Base-by-base conservation (phyloP, 177 flowering plant species). In the Telopea speciosissima region DNA sequence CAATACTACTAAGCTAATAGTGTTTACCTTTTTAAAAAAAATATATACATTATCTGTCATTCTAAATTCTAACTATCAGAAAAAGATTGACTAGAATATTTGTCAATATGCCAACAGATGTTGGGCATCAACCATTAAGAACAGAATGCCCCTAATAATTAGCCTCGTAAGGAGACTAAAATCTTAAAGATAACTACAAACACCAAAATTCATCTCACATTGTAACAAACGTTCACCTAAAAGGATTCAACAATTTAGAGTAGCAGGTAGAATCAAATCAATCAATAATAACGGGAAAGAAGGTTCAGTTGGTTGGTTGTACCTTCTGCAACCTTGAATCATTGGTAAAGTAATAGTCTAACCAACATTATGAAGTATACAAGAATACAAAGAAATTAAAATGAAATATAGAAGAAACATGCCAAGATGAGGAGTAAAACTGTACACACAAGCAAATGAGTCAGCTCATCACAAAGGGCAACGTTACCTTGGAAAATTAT, bases 401-500 rank as follows among this genome's bases (percentile, higher is more conserved):
- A 6, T 36, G 8, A 36, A 6, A 8, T 5, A 36, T 36, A 36
- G 40, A 36, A 36, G 40, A 36, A 36, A 36, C 40, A 36, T 5
- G 40, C 40, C 3, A 8, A 8, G 3, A 36, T 36, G 8, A 36
- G 8, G 9, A 52, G 58, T 14, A 52, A 52, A 56, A 17, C 64
- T 0, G 42, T 2, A 56, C 3, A 13, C 23, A 69, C 8, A 56
- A 21, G 16, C 12, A 8, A 19, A 58, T 0, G 1, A 56, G 24
- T 11, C 24, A 45, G 40, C 40, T 36, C 40, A 54, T 5, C 17
- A 0, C 25, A 5, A 71, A 62, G 62, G 60, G 25, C 9, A 63
- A 54, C 28, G 5, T 76, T 81, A 84, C 90, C 90, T 77, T 85
- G 87, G 63, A 82, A 75, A 22, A 87, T 23, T 33, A 87, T 76